A percentile compares a stretch with the other conserved stretches of the same genome.
Conservation (phyloP, 2,329 filamentous ascomycete species). For the Arthrinium puccinioides region DNA sequence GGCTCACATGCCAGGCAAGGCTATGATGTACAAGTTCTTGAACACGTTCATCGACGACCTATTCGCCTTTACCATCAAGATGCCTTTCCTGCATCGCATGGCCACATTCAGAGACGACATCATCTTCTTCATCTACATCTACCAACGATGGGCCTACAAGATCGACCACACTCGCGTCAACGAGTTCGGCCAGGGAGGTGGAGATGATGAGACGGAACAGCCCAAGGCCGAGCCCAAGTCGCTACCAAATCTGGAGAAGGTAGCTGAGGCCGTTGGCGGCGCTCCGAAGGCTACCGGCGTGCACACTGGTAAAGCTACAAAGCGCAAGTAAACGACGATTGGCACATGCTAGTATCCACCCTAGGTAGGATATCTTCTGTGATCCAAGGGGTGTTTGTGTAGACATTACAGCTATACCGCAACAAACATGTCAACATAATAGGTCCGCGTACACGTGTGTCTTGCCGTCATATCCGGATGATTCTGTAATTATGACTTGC, state of each 20-base stretch:
- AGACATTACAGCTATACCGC: not conserved
- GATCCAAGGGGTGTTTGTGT: not conserved
- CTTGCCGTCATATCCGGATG: too few relatives aligned
- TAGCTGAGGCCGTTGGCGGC: conserved; percentile 23
- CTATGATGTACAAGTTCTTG: conserved; percentile 97
- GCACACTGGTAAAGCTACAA: conserved; percentile 39
- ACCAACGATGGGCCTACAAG: conserved; percentile 89
- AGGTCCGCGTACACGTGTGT: too few relatives aligned
- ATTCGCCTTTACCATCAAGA: conserved; percentile 98
- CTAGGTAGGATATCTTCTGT: not conserved
- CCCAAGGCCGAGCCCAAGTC: conserved; percentile 32
- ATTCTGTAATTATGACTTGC: too few relatives aligned
- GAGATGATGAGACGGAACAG: conserved; percentile 58
- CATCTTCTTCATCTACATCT: conserved; percentile 97
- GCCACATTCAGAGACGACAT: conserved; percentile 91
- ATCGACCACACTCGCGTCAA: conserved; percentile 89
- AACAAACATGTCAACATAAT: too few relatives aligned
- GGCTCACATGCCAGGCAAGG: conserved; percentile 92
- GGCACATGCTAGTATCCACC: not conserved
- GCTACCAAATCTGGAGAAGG: conserved; percentile 14
- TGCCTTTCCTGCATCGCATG: conserved; percentile 88
- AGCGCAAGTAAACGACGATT: conserved; percentile 31
- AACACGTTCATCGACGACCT: conserved; percentile 99
- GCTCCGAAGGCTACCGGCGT: conserved; percentile 41
- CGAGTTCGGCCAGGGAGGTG: conserved; percentile 97